Evolutionary conservation across 1,284 basidiomycete genomes (phyloP).

Genomic region (Peniophora sp.): DNA sequence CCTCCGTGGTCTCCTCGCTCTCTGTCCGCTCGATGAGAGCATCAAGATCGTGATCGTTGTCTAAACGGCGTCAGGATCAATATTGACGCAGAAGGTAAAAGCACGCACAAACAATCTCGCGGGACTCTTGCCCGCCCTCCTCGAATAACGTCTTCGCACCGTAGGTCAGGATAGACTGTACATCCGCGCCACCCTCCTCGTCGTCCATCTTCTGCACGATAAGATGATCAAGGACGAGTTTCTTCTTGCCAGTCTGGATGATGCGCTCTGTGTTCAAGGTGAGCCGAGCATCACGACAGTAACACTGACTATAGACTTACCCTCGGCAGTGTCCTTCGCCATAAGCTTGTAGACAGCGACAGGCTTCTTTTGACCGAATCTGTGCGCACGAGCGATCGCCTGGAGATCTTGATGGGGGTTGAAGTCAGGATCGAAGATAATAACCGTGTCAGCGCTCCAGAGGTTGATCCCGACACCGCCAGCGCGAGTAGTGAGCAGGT

Average conservation of each 20-base stretch:
- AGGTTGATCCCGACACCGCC: slow-evolving; percentile 96
- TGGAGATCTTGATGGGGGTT: slow-evolving; percentile 82
- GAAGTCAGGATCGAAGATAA: slow-evolving; percentile 90
- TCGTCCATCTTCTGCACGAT: slow-evolving; percentile 91
- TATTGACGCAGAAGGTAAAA: neutral
- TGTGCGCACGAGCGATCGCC: slow-evolving; percentile 87
- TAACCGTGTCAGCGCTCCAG: slow-evolving; percentile 84
- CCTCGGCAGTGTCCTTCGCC: slow-evolving; percentile 86
- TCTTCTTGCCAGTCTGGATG: slow-evolving; percentile 84
- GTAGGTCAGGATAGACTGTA: slow-evolving; percentile 76
- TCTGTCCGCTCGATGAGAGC: slow-evolving; percentile 81
- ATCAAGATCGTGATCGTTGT: slow-evolving; percentile 73
- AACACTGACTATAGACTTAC: slow-evolving; percentile 29
- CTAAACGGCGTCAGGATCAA: slow-evolving; percentile 30
- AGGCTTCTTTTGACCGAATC: slow-evolving; percentile 75
- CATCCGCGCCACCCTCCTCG: slow-evolving; percentile 66
- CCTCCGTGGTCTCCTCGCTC: slow-evolving; percentile 55
- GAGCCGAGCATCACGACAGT: slow-evolving; percentile 1
- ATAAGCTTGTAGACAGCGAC: slow-evolving; percentile 89
- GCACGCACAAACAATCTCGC: slow-evolving; percentile 61
- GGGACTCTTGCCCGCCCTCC: slow-evolving; percentile 37
- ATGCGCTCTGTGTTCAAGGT: slow-evolving; percentile 58
- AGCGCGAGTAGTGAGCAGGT: slow-evolving; percentile 89
- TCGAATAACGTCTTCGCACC: slow-evolving; percentile 80
- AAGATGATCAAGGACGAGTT: slow-evolving; percentile 84